Percentiles rank a stretch among this genome's conserved stretches.
Evolutionary conservation across 495 filamentous ascomycete genomes (phyloP).

Genomic region (Pseudoneurospora amorphoporcata): DNA sequence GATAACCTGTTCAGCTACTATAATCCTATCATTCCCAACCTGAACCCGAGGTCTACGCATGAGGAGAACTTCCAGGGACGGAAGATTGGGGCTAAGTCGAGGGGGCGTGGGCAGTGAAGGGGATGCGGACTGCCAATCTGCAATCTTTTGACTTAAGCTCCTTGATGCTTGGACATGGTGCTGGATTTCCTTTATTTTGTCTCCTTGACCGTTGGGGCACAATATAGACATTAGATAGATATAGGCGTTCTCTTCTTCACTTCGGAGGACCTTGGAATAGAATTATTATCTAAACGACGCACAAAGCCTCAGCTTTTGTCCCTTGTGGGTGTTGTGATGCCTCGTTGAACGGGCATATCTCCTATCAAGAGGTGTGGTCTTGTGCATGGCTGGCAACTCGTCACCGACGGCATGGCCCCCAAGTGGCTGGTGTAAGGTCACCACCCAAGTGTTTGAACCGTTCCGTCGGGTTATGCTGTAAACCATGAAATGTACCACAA

Average conservation of each 20-base stretch:
- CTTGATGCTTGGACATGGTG: neutral
- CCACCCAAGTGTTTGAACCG: neutral
- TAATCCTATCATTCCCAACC: constrained; percentile 25
- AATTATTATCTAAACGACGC: neutral
- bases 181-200: neutral
- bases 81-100: neutral
- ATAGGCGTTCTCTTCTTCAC: neutral
- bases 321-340: neutral
- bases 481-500: neutral
- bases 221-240: neutral
- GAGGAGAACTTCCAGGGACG: neutral
- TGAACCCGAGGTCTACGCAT: neutral
- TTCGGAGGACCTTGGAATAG: neutral
- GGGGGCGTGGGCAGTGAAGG: neutral
- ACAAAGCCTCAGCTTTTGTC: neutral
- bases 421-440: too few species aligned
- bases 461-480: neutral
- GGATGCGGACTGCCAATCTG: neutral
- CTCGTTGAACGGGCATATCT: neutral
- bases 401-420: too few species aligned
- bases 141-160: too few species aligned
- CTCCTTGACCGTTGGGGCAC: too few species aligned
- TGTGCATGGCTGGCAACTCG: neutral
- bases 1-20: constrained; percentile 39
- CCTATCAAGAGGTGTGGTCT: neutral